phyloP scores from a whole-genome alignment of 108 stramenopile species.

The Halocafeteria seosinensis region DNA sequence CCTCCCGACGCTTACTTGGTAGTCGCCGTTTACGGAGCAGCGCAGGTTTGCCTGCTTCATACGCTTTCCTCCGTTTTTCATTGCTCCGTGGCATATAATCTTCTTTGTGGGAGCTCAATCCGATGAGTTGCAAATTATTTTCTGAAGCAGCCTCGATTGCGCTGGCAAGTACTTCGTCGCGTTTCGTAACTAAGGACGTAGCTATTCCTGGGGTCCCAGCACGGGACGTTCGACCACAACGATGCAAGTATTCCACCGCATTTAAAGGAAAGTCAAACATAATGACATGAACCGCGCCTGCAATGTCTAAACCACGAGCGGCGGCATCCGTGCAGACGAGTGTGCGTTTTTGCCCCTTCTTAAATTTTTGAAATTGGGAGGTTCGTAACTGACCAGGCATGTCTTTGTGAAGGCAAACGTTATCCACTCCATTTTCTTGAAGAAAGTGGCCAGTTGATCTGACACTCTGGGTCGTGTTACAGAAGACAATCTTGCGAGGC shows the following conservation, averaged over 20 bases:
- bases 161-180: not conserved
- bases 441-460: not conserved
- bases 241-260: slow-evolving; percentile 66
- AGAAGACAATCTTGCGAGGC: not conserved
- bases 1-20: too few relatives aligned
- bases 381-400: not conserved
- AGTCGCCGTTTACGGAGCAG: too few relatives aligned
- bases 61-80: too few relatives aligned
- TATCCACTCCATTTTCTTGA: not conserved
- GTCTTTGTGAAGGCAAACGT: not conserved
- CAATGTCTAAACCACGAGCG: slow-evolving; percentile 67
- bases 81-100: too few relatives aligned
- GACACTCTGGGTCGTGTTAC: not conserved
- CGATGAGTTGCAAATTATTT: too few relatives aligned
- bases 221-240: slow-evolving; percentile 68
- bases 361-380: not conserved
- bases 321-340: slow-evolving; percentile 71
- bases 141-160: not conserved
- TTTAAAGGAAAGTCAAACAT: slow-evolving; percentile 80
- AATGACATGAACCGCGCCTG: slow-evolving; percentile 62
- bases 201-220: slow-evolving; percentile 10
- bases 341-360: slow-evolving; percentile 2
- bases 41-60: too few relatives aligned
- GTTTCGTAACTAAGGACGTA: not conserved
- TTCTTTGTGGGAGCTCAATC: too few relatives aligned